phyloP scores from a whole-genome alignment of 2,329 filamentous ascomycete species.

The Alternaria viburni region DNA sequence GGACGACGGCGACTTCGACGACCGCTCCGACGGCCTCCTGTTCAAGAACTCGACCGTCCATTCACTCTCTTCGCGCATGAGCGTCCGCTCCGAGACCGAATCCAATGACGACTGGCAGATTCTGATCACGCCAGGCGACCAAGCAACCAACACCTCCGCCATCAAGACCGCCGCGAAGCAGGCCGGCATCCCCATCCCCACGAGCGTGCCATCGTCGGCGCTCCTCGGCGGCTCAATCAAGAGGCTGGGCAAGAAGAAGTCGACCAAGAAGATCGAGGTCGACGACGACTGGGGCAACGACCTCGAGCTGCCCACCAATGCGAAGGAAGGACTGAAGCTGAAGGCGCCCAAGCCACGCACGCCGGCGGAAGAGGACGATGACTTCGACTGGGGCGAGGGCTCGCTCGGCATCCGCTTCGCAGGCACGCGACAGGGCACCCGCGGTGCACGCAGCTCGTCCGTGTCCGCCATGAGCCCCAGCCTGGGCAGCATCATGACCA shows the following conservation, averaged over 20 bases:
- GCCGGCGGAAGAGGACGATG: slow-evolving; percentile 68
- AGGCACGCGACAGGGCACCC: slow-evolving; percentile 80
- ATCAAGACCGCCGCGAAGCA: slow-evolving; percentile 80
- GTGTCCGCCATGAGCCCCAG: slow-evolving; percentile 91
- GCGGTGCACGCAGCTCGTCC: slow-evolving; percentile 83
- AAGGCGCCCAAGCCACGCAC: slow-evolving; percentile 55
- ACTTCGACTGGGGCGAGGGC: slow-evolving; percentile 91
- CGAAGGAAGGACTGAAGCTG: slow-evolving; percentile 47
- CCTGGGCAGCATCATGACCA: slow-evolving; percentile 86
- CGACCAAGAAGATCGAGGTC: slow-evolving; percentile 52
- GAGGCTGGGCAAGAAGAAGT: slow-evolving; percentile 70
- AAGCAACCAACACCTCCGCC: slow-evolving; percentile 81
- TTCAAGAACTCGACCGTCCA: slow-evolving; percentile 73
- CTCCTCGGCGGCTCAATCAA: slow-evolving; percentile 93
- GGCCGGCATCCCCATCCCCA: slow-evolving; percentile 89
- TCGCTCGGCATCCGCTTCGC: slow-evolving; percentile 90
- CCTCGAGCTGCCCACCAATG: slow-evolving; percentile 52
- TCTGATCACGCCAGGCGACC: slow-evolving; percentile 82
- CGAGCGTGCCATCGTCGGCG: slow-evolving; percentile 85
- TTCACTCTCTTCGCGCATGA: slow-evolving; percentile 81
- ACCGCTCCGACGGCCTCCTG: slow-evolving; percentile 66
- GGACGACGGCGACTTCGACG: slow-evolving; percentile 58
- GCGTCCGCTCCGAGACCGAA: slow-evolving; percentile 79
- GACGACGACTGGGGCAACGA: slow-evolving; percentile 61
- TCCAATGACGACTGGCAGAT: slow-evolving; percentile 88